phyloP scores from a whole-genome alignment of 2,329 filamentous ascomycete species.

The Emergomyces africanus region DNA sequence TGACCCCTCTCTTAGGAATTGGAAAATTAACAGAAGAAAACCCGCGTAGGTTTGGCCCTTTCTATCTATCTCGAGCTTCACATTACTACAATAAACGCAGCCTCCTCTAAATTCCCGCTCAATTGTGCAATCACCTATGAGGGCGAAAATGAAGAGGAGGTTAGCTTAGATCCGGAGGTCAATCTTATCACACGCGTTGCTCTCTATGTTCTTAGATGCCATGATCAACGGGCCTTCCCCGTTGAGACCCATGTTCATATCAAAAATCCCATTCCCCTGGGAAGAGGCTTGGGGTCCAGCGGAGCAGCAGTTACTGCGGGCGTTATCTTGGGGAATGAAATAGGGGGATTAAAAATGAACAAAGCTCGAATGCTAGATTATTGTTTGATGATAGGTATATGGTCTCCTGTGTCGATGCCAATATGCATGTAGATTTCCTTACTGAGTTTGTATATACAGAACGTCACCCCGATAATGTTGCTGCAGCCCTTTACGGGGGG shows the following conservation, averaged over 20 bases:
- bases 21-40: neutral
- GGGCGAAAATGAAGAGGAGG: slow-evolving; percentile 58
- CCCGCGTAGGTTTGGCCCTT: slow-evolving; percentile 59
- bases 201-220: slow-evolving; percentile 86
- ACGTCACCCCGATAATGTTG: slow-evolving; percentile 87
- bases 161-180: slow-evolving; percentile 68
- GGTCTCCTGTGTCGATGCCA: neutral
- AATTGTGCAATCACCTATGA: slow-evolving; percentile 91
- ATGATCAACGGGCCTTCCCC: slow-evolving; percentile 75
- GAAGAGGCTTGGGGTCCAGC: slow-evolving; percentile 85
- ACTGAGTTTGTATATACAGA: slow-evolving; percentile 28
- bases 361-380: slow-evolving; percentile 84
- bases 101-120: slow-evolving; percentile 47
- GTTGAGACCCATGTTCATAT: slow-evolving; percentile 82
- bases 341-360: slow-evolving; percentile 63
- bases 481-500: slow-evolving; percentile 85
- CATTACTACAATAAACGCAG: slow-evolving; percentile 52
- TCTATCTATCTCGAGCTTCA: slow-evolving; percentile 86
- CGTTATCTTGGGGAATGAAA: slow-evolving; percentile 82
- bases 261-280: slow-evolving; percentile 87
- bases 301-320: slow-evolving; percentile 92
- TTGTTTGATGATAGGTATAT: slow-evolving; percentile 82
- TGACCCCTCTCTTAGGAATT: neutral
- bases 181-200: slow-evolving; percentile 93
- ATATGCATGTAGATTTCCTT: slow-evolving; percentile 5